Evolutionary conservation across 345 rosid genomes (phyloP), one percentile per base, ranked within the genome.

Genomic region (Citrus cavaleriei): DNA sequence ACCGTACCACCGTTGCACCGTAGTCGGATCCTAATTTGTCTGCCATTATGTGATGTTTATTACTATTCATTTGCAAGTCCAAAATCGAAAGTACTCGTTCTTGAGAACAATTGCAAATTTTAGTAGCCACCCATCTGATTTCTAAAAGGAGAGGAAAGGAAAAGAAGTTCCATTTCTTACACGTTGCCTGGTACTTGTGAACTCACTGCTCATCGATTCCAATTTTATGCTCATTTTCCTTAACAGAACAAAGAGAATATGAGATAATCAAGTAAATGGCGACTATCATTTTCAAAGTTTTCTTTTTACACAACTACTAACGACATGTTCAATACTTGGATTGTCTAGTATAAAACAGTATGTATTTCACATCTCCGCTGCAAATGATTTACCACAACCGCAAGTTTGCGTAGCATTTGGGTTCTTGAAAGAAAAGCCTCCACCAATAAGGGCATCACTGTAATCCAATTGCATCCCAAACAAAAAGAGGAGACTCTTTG

Each of bases 391-490:
- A 54, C 88, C 88, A 1, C 88, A 92, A 46, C 94, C 97, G 22
- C 95, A 91, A 60, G 95, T 91, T 83, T 91, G 96, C 4, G 94
- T 91, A 24, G 92, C 92, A 78, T 95, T 95, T 9, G 98, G 99
- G 87, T 95, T 95, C 75, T 88, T 85, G 91, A 95, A 95, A 66
- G 92, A 88, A 88, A 95, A 95, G 82, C 99, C 99, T 65, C 99
- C 99, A 58, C 99, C 98, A 28, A 95, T 95, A 27, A 95, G 93
- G 74, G 99, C 97, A 70, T 93, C 89, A 10, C 98, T 95, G 87
- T 93, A 92, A 85, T 95, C 99, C 77, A 95, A 83, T 80, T 93
- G 98, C 99, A 95, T 93, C n/a, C 98, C 99, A 13, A 84, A 95
- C 58, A 95, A 25, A 83, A 92, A 95, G 16, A 95, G 99, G 68